A percentile compares a stretch with the other conserved stretches of the same genome.
Conservation (phyloP, 2,329 filamentous ascomycete genomes). For the Pyrenophora graminea region DNA sequence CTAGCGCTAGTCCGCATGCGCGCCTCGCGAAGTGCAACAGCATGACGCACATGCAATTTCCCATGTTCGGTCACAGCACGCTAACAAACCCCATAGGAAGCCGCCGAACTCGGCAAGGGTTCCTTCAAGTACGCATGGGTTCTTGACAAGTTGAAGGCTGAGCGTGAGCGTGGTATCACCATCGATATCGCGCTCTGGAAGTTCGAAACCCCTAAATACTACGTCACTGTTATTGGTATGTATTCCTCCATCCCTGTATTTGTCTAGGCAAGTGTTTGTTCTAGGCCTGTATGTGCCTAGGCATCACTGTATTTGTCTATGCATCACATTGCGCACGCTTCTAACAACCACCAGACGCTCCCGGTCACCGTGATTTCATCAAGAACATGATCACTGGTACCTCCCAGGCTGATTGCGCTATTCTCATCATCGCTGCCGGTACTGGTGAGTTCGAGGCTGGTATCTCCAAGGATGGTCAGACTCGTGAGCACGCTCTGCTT, state of each 20-base stretch:
- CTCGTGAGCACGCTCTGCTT: conserved; percentile 99
- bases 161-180: conserved; percentile 99
- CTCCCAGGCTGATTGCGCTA: conserved; percentile 99
- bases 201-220: conserved; percentile 98
- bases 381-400: conserved; percentile 99
- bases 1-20: conserved; percentile 41
- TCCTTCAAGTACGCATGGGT: conserved; percentile 99
- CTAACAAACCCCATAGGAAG: conserved; percentile 70
- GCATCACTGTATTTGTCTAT: too few relatives aligned
- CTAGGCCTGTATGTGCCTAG: neutral
- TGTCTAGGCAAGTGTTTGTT: neutral
- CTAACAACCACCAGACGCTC: conserved; percentile 63
- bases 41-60: conserved; percentile 36
- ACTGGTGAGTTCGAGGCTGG: conserved; percentile 99
- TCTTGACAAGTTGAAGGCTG: conserved; percentile 99
- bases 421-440: conserved; percentile 99
- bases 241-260: neutral
- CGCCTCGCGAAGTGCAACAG: conserved; percentile 38
- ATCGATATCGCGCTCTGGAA: conserved; percentile 99
- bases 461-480: conserved; percentile 99
- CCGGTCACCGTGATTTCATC: conserved; percentile 99
- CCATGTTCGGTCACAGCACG: conserved; percentile 11
- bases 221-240: conserved; percentile 93
- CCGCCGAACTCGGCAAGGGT: conserved; percentile 98
- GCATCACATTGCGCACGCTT: conserved; percentile 4